Evolutionary conservation across 2,329 filamentous ascomycete genomes (phyloP).

Genomic region (Trichoderma endophyticum): DNA sequence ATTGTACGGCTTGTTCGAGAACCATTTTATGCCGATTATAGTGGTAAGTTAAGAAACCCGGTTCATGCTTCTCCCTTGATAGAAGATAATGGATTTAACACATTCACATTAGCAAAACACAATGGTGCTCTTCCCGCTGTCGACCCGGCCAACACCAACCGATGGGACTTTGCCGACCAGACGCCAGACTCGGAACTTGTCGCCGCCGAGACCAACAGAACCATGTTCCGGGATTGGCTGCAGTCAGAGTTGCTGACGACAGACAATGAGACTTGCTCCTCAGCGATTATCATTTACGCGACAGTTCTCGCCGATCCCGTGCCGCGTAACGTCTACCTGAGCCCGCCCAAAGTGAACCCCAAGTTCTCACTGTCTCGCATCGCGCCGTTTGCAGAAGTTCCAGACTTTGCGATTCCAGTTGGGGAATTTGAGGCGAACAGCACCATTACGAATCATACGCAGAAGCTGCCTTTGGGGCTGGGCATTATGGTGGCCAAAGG

Average conservation of each 20-base stretch:
- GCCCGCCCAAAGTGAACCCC: neutral
- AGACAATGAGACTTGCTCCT: neutral
- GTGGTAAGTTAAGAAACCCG: neutral
- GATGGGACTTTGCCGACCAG: neutral
- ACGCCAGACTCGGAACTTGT: neutral
- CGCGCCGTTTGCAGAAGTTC: neutral
- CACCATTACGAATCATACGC: neutral
- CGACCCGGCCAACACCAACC: neutral
- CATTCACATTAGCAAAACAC: neutral
- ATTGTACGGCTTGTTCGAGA: neutral
- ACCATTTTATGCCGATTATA: neutral
- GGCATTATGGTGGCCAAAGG: neutral
- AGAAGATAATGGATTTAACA: neutral
- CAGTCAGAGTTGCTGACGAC: neutral
- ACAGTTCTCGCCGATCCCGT: neutral
- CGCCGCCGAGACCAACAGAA: neutral
- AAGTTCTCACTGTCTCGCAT: neutral
- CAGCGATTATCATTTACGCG: neutral
- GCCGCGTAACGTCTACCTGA: neutral
- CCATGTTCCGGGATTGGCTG: neutral
- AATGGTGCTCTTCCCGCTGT: neutral
- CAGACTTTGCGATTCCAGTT: neutral
- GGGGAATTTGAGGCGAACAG: neutral
- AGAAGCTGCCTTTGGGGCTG: neutral
- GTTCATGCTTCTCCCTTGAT: too few species aligned